Evolutionary conservation across 1,284 basidiomycete species (phyloP).

Genomic region (Fomitopsis schrenkii): DNA sequence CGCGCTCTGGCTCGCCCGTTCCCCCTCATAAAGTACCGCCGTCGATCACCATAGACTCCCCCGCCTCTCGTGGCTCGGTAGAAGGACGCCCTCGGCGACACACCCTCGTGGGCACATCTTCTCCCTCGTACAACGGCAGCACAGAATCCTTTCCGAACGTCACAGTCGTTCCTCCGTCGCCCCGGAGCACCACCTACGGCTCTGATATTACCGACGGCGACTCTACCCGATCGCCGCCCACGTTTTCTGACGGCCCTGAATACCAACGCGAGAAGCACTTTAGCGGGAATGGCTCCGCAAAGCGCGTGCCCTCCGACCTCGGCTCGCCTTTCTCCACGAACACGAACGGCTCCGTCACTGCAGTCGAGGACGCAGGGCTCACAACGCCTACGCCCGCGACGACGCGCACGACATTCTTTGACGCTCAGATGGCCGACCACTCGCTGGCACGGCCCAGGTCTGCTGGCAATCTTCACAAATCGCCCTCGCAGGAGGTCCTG

Average conservation of each 20-base stretch:
- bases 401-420: constrained; percentile 20
- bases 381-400: constrained; percentile 29
- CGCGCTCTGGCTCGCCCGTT: constrained; percentile 18
- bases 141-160: constrained; percentile 40
- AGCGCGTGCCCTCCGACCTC: constrained; percentile 4
- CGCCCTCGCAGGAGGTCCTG: constrained; percentile 6
- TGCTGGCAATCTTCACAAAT: constrained; percentile 34
- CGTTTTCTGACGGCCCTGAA: constrained; percentile 2
- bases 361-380: constrained; percentile 21
- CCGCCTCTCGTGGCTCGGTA: constrained; percentile 3
- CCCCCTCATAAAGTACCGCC: constrained; percentile 13
- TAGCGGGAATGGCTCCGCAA: background rate
- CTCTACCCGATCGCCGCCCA: constrained; percentile 6
- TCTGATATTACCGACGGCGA: constrained; percentile 14
- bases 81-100: constrained; percentile 6
- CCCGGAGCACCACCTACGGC: constrained; percentile 29
- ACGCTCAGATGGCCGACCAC: constrained; percentile 17
- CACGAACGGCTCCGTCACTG: background rate
- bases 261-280: background rate
- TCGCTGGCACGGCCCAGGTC: constrained; percentile 34
- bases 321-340: constrained; percentile 5
- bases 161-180: constrained; percentile 55
- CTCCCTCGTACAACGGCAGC: constrained; percentile 7
- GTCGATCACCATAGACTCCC: constrained; percentile 21
- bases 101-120: constrained; percentile 7